Percentiles rank a stretch among this genome's conserved stretches.
Conservation (phyloP, 768 basidiomycete species). For the Amyloporia xantha region DNA sequence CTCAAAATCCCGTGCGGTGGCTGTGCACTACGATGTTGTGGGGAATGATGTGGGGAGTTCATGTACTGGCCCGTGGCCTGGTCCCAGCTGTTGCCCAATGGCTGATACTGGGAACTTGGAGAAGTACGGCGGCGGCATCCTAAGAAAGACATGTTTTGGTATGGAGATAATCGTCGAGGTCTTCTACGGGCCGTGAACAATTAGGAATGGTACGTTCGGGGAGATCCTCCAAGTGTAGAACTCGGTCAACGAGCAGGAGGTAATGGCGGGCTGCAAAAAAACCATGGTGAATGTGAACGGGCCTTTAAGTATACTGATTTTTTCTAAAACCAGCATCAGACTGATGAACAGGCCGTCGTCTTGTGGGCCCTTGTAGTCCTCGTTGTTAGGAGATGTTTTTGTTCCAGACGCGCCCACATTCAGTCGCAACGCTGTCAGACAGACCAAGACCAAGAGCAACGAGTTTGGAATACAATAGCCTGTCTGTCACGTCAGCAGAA, state of each 20-base stretch:
- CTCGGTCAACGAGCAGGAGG: neutral
- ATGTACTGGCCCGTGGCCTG: no score
- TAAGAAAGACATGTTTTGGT: neutral
- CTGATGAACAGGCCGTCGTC: neutral
- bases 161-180: no score
- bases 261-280: neutral
- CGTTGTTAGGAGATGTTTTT: neutral
- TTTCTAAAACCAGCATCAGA: neutral
- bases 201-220: no score
- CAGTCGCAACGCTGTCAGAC: neutral
- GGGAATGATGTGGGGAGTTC: neutral
- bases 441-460: neutral
- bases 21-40: neutral
- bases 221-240: no score
- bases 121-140: no score
- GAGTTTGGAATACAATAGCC: neutral
- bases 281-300: neutral
- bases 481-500: neutral
- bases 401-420: neutral
- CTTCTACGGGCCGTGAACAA: no score
- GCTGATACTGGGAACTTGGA: neutral
- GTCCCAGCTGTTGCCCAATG: neutral
- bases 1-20: neutral
- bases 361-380: neutral
- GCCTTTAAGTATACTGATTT: neutral